Evolutionary conservation across 805 yeast genomes (phyloP), one percentile per base, ranked within the genome.

Genomic region (Yarrowia alimentaria): DNA sequence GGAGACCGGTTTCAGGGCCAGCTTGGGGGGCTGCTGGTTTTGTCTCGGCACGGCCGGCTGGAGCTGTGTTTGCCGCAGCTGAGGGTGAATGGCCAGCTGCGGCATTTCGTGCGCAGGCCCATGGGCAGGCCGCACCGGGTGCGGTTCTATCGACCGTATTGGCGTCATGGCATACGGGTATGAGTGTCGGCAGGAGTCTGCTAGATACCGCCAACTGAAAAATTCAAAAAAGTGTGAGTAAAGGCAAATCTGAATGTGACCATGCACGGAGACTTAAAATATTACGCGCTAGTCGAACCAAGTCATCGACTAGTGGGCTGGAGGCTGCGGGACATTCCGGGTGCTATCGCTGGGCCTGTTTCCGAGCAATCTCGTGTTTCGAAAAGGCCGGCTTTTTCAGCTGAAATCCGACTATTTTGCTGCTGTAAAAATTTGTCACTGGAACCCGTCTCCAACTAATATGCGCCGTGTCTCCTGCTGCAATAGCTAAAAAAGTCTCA

Each of bases 81-180:
- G 47, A 2, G 47, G 47, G 18, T 40, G 47, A 18, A 40, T 40
- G 33, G 47, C 47, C 10, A 40, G 47, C 33, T 40, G 47, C 3
- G 47, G 47, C 7, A 26, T 24, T 13, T 32, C 25, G 11, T 40
- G 32, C 2, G 18, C 33, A 4, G 47, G 45, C 4, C 24, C 32
- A 13, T 26, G 32, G 10, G 45, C 18, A 9, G 31, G 47, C 19
- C 33, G 47, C 19, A 40, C 47, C 47, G 47, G 47, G n/a, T 40
- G 47, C 33, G 47, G 47, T 29, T 40, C 47, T 40, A 40, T 40
- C 47, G 47, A 40, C 25, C 47, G 47, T 40, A 40, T 40, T 28
- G 47, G 47, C 33, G 47, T 40, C 47, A 40, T 38, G 18, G 45
- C 24, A n/a, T n/a, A 32, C 25, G 12, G 17, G 6, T 22, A 12